These are phyloP conservation scores for Pythium volutum DNA, from an alignment of 352 stramenopile species.

Conservation along the genomic window DNA sequence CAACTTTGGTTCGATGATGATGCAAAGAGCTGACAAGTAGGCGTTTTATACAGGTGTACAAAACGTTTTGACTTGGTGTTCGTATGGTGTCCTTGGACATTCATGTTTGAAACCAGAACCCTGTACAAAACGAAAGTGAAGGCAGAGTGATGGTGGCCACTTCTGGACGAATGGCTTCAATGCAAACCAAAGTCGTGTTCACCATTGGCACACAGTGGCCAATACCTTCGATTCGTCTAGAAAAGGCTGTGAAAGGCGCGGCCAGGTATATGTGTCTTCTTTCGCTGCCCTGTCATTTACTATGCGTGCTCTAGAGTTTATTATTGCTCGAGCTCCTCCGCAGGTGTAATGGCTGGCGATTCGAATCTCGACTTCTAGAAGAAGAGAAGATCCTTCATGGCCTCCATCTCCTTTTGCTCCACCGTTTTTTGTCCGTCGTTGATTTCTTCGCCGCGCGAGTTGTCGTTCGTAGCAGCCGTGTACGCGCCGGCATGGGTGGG, in stretches of 20 bases:
- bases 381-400: conserved; percentile 59
- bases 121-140: not conserved
- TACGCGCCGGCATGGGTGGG: conserved; percentile 2
- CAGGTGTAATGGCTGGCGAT: too few relatives aligned
- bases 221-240: not conserved
- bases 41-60: conserved; percentile 10
- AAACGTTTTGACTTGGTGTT: conserved; percentile 4
- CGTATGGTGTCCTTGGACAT: not conserved
- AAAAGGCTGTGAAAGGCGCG: too few relatives aligned
- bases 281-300: too few relatives aligned
- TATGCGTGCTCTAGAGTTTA: too few relatives aligned
- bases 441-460: not conserved
- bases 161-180: not conserved
- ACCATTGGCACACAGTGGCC: too few relatives aligned
- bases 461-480: not conserved
- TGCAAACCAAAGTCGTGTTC: too few relatives aligned
- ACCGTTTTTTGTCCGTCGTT: conserved; percentile 33
- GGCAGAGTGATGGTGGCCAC: not conserved
- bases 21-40: not conserved
- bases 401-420: conserved; percentile 57
- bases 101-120: not conserved
- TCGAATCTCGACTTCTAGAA: conserved; percentile 16
- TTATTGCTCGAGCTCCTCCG: too few relatives aligned
- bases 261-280: too few relatives aligned
- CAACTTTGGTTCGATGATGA: not conserved